Percentiles rank a stretch among this genome's conserved stretches.
Evolutionary conservation across 352 stramenopile species (phyloP).

Genomic region (Phytophthora pluvialis): DNA sequence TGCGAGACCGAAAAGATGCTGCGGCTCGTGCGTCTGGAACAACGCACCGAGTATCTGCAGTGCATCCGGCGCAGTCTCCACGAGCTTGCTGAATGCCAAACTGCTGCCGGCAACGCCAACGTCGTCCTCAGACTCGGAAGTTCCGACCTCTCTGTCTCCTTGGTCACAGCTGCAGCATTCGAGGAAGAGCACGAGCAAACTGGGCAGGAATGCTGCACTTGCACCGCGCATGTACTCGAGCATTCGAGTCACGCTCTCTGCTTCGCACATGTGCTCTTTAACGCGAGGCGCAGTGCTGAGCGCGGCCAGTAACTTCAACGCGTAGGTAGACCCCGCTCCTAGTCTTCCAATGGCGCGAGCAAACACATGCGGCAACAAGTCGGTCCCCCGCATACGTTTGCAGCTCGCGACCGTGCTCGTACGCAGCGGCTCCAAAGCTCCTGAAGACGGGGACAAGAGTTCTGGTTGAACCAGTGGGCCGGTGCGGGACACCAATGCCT

Average conservation of each 20-base stretch:
- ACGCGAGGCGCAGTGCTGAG: constrained; percentile 34
- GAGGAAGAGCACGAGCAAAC: constrained; percentile 47
- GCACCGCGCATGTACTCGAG: constrained; percentile 40
- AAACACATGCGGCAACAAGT: constrained; percentile 34
- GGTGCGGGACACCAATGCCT: constrained; percentile 31
- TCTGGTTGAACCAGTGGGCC: constrained; percentile 24
- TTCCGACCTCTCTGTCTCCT: constrained; percentile 4
- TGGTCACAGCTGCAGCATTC: constrained; percentile 40
- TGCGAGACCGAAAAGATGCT: constrained; percentile 49
- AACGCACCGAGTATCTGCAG: constrained; percentile 41
- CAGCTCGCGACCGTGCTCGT: constrained; percentile 28
- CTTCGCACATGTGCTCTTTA: constrained; percentile 34
- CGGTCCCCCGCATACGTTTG: constrained; percentile 15
- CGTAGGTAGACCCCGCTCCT: constrained; percentile 43
- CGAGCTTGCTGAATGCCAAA: constrained; percentile 42
- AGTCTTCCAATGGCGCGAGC: constrained; percentile 30
- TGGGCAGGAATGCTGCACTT: constrained; percentile 40
- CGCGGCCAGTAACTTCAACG: constrained; percentile 43
- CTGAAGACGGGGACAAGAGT: constrained; percentile 11
- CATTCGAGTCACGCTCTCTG: constrained; percentile 33
- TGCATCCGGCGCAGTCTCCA: constrained; percentile 35
- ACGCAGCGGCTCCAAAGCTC: constrained; percentile 19
- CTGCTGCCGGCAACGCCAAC: constrained; percentile 11
- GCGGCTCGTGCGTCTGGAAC: constrained; percentile 51
- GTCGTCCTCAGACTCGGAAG: neutral